phyloP scores from a whole-genome alignment of 1,284 basidiomycete genomes.

The Sphaerobolus stellatus region DNA sequence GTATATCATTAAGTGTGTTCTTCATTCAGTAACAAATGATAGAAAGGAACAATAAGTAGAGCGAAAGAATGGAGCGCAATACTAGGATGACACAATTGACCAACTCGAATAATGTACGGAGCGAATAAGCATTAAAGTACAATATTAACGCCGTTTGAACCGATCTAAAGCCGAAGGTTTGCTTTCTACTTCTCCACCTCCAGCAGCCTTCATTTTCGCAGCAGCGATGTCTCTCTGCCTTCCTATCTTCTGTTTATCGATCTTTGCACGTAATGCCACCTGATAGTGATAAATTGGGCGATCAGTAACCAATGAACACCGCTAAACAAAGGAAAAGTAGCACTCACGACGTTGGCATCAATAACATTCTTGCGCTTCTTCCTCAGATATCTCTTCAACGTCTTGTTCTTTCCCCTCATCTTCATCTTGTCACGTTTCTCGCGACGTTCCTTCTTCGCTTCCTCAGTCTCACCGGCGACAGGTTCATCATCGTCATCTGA shows the following conservation, averaged over 20 bases:
- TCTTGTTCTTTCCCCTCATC: slow-evolving; percentile 17
- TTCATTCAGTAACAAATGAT: not conserved
- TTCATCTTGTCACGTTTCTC: slow-evolving; percentile 29
- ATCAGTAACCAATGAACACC: slow-evolving; percentile 11
- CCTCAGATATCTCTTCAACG: slow-evolving; percentile 53
- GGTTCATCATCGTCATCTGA: slow-evolving; percentile 25
- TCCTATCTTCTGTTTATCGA: slow-evolving; percentile 59
- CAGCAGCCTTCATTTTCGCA: too few relatives aligned
- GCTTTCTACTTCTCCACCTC: slow-evolving; percentile 13
- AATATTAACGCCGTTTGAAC: slow-evolving; percentile 55
- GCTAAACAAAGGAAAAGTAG: slow-evolving; percentile 1
- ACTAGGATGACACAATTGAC: too few relatives aligned
- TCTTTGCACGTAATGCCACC: slow-evolving; percentile 67
- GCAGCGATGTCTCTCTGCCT: slow-evolving; percentile 31
- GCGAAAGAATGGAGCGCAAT: not conserved
- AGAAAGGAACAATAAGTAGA: not conserved
- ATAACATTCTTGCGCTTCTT: slow-evolving; percentile 94
- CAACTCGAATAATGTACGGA: not conserved
- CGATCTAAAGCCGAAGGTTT: slow-evolving; percentile 68
- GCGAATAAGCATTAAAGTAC: not conserved
- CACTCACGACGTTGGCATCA: slow-evolving; percentile 77
- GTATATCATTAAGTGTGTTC: not conserved
- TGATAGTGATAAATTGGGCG: slow-evolving; percentile 24
- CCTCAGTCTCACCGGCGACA: slow-evolving; percentile 36
- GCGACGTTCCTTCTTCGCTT: slow-evolving; percentile 19